These are phyloP conservation scores for Rhinocladiella mackenziei DNA, from an alignment of 2,329 filamentous ascomycete genomes.

Conservation along the genomic window DNA sequence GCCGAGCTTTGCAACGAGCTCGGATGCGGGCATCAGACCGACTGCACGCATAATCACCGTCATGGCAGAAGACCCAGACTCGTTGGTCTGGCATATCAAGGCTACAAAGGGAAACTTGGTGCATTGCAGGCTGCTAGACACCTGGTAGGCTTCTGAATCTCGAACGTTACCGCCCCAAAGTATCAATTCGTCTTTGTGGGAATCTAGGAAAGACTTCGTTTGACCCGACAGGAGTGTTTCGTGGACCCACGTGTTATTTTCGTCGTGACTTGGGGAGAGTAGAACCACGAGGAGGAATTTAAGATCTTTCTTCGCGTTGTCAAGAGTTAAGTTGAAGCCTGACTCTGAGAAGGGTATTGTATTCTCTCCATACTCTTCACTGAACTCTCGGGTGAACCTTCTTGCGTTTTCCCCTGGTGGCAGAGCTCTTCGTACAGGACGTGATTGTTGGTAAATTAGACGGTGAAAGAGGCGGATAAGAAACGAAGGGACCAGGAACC, in stretches of 20 bases:
- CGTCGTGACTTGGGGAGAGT: constrained; percentile 89
- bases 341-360: constrained; percentile 76
- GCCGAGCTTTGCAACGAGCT: constrained; percentile 73
- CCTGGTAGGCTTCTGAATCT: constrained; percentile 91
- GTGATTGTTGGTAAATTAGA: constrained; percentile 64
- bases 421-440: constrained; percentile 63
- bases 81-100: constrained; percentile 80
- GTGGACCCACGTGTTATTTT: constrained; percentile 74
- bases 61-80: constrained; percentile 70
- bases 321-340: constrained; percentile 86
- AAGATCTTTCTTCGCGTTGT: constrained; percentile 82
- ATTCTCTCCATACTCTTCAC: constrained; percentile 79
- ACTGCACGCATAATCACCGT: constrained; percentile 76
- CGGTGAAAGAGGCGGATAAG: constrained; percentile 65
- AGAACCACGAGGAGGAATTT: constrained; percentile 89
- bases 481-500: constrained; percentile 61
- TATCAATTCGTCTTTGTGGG: constrained; percentile 72
- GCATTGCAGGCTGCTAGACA: constrained; percentile 78
- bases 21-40: constrained; percentile 64
- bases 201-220: constrained; percentile 68
- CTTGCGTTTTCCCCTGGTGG: constrained; percentile 83
- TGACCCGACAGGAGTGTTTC: constrained; percentile 76
- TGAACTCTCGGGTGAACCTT: constrained; percentile 86
- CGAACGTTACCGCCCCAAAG: constrained; percentile 91
- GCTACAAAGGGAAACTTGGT: constrained; percentile 91